Evolutionary conservation across 352 stramenopile species (phyloP).

Genomic region (Pythium folliculosum): DNA sequence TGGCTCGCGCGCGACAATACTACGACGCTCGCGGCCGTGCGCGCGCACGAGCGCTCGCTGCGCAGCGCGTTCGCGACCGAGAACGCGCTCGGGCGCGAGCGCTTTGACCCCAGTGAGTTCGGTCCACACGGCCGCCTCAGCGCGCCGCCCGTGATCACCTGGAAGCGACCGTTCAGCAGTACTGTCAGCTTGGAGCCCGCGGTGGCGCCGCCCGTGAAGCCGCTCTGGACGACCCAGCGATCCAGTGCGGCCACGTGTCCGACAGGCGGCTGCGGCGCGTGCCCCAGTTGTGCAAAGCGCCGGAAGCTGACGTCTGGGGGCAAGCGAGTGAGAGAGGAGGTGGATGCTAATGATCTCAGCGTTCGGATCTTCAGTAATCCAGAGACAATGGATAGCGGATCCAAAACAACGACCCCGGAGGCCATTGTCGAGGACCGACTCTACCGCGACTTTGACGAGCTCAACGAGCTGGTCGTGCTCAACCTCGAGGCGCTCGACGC

Average conservation of each 20-base stretch:
- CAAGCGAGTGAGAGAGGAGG: too few species aligned
- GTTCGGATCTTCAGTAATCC: too few species aligned
- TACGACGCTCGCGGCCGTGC: neutral
- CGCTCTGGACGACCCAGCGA: neutral
- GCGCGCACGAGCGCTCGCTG: neutral
- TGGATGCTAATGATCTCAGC: too few species aligned
- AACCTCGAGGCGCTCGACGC: conserved; percentile 44
- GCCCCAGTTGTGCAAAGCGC: too few species aligned
- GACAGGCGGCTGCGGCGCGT: neutral
- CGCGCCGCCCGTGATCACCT: neutral
- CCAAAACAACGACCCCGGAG: neutral
- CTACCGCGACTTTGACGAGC: conserved; percentile 8
- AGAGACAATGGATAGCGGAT: too few species aligned
- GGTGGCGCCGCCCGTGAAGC: neutral
- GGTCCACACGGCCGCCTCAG: neutral
- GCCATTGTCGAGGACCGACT: conserved; percentile 12
- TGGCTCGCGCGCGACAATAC: neutral
- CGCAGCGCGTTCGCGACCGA: neutral
- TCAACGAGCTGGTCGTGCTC: conserved; percentile 17
- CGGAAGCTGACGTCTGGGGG: too few species aligned
- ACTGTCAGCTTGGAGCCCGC: neutral
- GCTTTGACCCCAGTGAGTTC: neutral
- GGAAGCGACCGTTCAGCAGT: neutral
- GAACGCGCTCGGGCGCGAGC: neutral
- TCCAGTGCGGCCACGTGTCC: neutral